Evolutionary conservation across 2,329 filamentous ascomycete genomes (phyloP), one percentile per base, ranked within the genome.

Genomic region (Penicillium nordicum): DNA sequence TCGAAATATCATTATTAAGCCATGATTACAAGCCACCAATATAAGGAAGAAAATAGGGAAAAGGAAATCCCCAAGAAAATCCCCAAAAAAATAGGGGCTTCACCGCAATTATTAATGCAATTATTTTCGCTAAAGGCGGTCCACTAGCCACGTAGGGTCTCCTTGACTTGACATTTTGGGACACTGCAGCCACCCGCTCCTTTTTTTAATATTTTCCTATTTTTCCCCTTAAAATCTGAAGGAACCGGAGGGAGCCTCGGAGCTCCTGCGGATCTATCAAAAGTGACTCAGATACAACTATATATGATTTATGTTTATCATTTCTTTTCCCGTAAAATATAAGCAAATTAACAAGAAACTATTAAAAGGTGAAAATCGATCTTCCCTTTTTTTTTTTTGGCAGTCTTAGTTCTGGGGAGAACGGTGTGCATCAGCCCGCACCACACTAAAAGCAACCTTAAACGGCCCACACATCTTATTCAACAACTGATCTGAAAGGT

Each of bases 181-280:
- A 53, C 57, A 53, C 59, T 60, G 62, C 78, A 60, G 78, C 81
- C 34, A 82, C 82, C 44, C 79, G 80, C 21, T 84, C 78, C 67
- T 18, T 18, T n/a, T 41, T 49, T 54, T 36, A 49, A 79, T 83
- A 27, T 61, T 46, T 18, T 18, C 2, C 18, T 18, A 18, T 23
- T 25, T 4, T 46, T 2, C 12, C 42, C 42, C 27, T 2, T 25
- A 11, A 36, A 34, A 29, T 18, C 32, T n/a, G 37, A 38, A 14
- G 9, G 12, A 27, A 23, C 40, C 41, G 41, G 41, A 41, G 21
- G 9, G 44, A 55, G 53, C 16, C 30, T 21, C 40, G 32, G 52
- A 21, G 47, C 40, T 41, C 47, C 53, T 55, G 46, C 18, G 40
- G 32, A 55, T 51, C 47, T 54, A 43, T 43, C n/a, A 8, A 23